Evolutionary conservation across 768 basidiomycete species (phyloP).

Genomic region (Auricularia auricula-judae): DNA sequence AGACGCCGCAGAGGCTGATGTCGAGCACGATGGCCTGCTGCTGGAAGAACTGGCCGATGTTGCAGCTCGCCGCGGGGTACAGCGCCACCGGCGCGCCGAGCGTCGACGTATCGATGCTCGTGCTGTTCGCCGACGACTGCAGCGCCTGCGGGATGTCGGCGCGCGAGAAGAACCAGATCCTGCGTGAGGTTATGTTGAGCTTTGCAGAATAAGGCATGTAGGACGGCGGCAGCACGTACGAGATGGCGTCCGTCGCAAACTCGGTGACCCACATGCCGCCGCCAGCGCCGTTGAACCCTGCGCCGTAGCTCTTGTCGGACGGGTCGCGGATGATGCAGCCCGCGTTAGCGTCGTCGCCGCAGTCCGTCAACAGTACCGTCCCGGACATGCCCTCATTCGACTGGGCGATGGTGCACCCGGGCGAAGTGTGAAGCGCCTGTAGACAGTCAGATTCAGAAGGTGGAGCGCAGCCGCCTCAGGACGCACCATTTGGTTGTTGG

Average conservation of each 20-base stretch:
- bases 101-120: constrained; percentile 35
- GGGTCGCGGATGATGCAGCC: constrained; percentile 58
- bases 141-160: constrained; percentile 36
- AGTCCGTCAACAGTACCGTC: constrained; percentile 19
- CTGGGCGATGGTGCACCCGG: constrained; percentile 9
- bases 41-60: constrained; percentile 21
- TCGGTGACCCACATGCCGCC: constrained; percentile 74
- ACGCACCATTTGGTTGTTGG: not conserved
- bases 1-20: constrained; percentile 11
- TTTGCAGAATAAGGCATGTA: constrained; percentile 7
- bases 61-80: constrained; percentile 50
- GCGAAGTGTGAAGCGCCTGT: not conserved
- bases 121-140: constrained; percentile 35
- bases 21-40: constrained; percentile 18
- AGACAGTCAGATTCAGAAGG: not conserved
- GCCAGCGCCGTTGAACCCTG: constrained; percentile 48
- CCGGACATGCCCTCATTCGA: constrained; percentile 10
- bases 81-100: constrained; percentile 62
- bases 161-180: constrained; percentile 16
- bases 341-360: constrained; percentile 40
- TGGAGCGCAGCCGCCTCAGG: not conserved
- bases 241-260: constrained; percentile 52
- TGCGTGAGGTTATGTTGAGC: not conserved
- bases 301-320: constrained; percentile 46
- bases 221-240: constrained; percentile 28